These are phyloP conservation scores for Peniophora sp. DNA, from an alignment of 1,284 basidiomycete species.

Conservation along the genomic window DNA sequence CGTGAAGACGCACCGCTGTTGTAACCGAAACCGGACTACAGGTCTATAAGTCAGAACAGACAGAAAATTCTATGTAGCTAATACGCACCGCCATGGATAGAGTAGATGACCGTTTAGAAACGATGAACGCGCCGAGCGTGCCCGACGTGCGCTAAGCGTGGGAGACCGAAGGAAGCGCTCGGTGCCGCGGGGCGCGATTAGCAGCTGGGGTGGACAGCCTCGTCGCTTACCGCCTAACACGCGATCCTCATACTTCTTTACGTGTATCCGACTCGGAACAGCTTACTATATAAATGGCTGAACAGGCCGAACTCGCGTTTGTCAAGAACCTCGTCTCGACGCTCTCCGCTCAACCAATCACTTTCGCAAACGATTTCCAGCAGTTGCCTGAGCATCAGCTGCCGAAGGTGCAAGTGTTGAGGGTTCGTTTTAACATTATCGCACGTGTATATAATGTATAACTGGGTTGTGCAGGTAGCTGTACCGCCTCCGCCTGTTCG, in stretches of 20 bases:
- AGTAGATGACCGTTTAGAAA: background rate
- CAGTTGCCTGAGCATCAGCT: conserved; percentile 66
- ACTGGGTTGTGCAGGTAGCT: background rate
- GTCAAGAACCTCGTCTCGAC: conserved; percentile 67
- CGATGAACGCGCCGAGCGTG: conserved; percentile 8
- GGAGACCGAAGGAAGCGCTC: no score
- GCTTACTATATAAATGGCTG: conserved; percentile 35
- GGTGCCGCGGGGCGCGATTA: no score
- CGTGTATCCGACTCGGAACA: no score
- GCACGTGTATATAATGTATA: background rate
- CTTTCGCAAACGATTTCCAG: conserved; percentile 70
- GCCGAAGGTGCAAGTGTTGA: conserved; percentile 66
- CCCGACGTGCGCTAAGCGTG: no score
- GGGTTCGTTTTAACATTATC: conserved; percentile 32
- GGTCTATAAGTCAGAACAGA: background rate
- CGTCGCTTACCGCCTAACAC: no score
- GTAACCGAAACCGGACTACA: conserved; percentile 54
- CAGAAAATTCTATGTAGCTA: background rate
- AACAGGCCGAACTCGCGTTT: conserved; percentile 65
- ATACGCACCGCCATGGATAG: conserved; percentile 27
- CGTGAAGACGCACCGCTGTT: conserved; percentile 43
- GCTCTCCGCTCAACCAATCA: conserved; percentile 60
- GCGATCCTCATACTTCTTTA: no score
- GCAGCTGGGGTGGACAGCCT: no score
- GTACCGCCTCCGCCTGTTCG: no score